Base-by-base conservation (phyloP, 2,329 filamentous ascomycete genomes). In the Myriosclerotinia curreyana region DNA sequence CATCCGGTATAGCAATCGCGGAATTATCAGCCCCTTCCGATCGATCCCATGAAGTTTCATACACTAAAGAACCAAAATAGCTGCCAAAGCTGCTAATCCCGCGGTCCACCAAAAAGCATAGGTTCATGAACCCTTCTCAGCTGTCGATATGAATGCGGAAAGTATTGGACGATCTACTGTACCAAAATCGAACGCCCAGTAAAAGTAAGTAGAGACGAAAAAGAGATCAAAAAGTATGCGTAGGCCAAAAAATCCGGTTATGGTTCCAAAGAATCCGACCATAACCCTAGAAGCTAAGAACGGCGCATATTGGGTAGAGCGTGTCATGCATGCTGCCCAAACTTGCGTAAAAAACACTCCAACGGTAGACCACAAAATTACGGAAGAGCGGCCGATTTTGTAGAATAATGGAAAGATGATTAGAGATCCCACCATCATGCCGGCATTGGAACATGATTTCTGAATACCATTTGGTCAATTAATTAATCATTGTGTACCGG, bases 31-130 rank as follows among this genome's bases (percentile, higher is more conserved):
- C 69, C 17, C 67, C 65, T 20, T 65, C 52, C 9, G 64, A 65
- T 22, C 76, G 73, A n/a, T 75, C 70, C 67, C 64, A 79, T 0
- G 70, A 69, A 1, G 77, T 79, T 51, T 79, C 77, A 65, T 79
- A 75, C 4, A 79, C 69, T 51, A 51, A 52, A 79, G 75, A 6
- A 75, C 73, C 1, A 75, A 64, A 8, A 79, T 66, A 12, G 75
- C 67, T 2, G 75, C 71, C 50, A 75, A 69, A 0, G 71, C 76
- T 2, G 75, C 68, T 0, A 78, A 64, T 2, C 71, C 76, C 17
- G 78, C 71, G 0, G 74, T 76, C 76, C 77, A 79, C 77, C 77
- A 79, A 68, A 77, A 79, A 40, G 76, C 74, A 5, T 76, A 67
- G 0, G 74, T 74, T 72, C 76, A 79, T 31, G 74, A 73, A 0